These are phyloP conservation scores for Acmispon strigosus DNA, from an alignment of 306 rosid genomes.

Conservation along the genomic window DNA sequence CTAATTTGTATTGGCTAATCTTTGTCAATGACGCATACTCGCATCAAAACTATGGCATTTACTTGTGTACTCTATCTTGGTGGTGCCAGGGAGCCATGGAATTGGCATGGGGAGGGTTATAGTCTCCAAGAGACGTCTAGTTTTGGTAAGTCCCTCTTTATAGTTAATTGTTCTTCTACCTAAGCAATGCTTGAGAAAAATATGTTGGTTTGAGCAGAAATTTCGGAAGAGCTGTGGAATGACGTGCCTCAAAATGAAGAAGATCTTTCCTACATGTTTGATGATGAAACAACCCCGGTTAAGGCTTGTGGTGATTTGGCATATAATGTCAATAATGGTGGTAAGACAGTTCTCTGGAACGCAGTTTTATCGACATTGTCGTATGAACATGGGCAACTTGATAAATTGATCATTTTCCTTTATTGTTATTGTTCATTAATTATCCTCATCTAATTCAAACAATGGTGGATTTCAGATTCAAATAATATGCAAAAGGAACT, in stretches of 20 bases:
- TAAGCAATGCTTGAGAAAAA: not conserved
- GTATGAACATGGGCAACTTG: conserved; percentile 9
- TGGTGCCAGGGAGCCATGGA: conserved; percentile 48
- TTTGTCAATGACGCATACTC: not conserved
- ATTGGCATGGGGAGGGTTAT: conserved; percentile 45
- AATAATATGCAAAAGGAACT: conserved; percentile 46
- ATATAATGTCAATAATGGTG: conserved; percentile 39
- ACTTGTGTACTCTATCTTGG: conserved; percentile 12
- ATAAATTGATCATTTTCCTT: not conserved
- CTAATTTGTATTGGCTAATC: not conserved
- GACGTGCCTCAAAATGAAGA: conserved; percentile 69
- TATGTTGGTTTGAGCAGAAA: conserved; percentile 32
- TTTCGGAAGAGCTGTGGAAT: conserved; percentile 59
- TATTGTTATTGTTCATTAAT: conserved; percentile 8
- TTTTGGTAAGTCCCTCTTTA: conserved; percentile 37
- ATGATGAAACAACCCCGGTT: conserved; percentile 85
- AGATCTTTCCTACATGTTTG: conserved; percentile 70
- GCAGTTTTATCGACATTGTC: conserved; percentile 1
- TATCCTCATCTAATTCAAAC: conserved; percentile 18
- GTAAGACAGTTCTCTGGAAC: conserved; percentile 23
- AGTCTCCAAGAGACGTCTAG: conserved; percentile 39
- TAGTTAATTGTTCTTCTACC: not conserved
- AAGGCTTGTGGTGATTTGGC: conserved; percentile 87
- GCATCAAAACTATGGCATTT: not conserved
- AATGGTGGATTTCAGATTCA: conserved; percentile 49